Conservation (phyloP, 176 grass and related monocot genomes). For the Aegilops speltoides region DNA sequence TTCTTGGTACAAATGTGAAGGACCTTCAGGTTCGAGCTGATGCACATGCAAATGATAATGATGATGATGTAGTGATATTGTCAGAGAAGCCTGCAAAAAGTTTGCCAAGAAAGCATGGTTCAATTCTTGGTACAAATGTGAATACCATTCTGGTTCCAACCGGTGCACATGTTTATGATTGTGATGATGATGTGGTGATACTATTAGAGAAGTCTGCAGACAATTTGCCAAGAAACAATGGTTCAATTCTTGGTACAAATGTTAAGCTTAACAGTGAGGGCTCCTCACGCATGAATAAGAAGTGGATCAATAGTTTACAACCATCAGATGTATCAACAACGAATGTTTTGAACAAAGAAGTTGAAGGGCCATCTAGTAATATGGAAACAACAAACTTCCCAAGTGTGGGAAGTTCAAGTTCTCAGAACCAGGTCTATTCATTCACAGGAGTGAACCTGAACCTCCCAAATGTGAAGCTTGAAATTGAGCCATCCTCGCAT, state of each 20-base stretch:
- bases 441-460: conserved; percentile 33
- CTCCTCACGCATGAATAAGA: conserved; percentile 14
- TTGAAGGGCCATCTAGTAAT: conserved; percentile 21
- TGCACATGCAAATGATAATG: neutral
- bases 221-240: neutral
- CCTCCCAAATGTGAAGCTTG: conserved; percentile 33
- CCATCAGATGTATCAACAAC: neutral
- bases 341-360: conserved; percentile 39
- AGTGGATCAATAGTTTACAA: conserved; percentile 32
- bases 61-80: conserved; percentile 42
- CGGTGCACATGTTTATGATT: conserved; percentile 35
- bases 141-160: conserved; percentile 45
- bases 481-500: neutral
- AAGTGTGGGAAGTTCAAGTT: conserved; percentile 12
- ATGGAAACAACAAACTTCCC: conserved; percentile 27
- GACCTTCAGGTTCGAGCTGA: conserved; percentile 49
- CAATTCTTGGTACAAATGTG: conserved; percentile 19
- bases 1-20: conserved; percentile 1
- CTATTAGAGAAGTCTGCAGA: conserved; percentile 16
- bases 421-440: conserved; percentile 12
- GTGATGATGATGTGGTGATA: conserved; percentile 36
- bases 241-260: conserved; percentile 3
- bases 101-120: conserved; percentile 1
- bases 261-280: neutral
- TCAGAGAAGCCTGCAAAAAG: conserved; percentile 25